A percentile compares a stretch with the other conserved stretches of the same genome.
Evolutionary conservation across 805 yeast genomes (phyloP).

Genomic region (Candida ulmi): DNA sequence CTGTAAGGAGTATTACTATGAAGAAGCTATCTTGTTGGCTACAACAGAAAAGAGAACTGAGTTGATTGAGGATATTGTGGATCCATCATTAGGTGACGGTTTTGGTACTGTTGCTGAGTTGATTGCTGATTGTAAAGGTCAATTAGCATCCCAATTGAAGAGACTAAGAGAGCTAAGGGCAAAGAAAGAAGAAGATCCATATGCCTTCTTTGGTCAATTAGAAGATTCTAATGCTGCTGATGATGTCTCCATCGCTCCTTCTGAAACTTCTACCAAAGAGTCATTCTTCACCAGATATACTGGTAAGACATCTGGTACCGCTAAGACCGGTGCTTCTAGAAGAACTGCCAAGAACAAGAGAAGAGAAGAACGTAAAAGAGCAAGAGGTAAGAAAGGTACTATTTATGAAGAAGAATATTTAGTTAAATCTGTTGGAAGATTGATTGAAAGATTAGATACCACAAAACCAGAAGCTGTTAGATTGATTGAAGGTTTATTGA

Average conservation of each 20-base stretch:
- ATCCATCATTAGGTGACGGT: slow-evolving; percentile 76
- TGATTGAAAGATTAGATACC: slow-evolving; percentile 72
- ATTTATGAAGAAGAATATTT: slow-evolving; percentile 96
- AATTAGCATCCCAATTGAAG: slow-evolving; percentile 72
- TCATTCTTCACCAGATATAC: slow-evolving; percentile 95
- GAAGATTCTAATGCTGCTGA: slow-evolving; percentile 73
- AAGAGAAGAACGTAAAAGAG: slow-evolving; percentile 92
- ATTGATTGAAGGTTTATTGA: slow-evolving; percentile 68
- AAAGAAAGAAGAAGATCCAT: slow-evolving; percentile 81
- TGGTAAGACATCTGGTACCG: slow-evolving; percentile 93
- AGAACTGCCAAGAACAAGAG: slow-evolving; percentile 87
- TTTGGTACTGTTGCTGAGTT: slow-evolving; percentile 85
- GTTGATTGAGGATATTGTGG: slow-evolving; percentile 54
- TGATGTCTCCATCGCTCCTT: slow-evolving; percentile 89
- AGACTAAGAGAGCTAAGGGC: slow-evolving; percentile 80
- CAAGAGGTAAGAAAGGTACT: slow-evolving; percentile 96
- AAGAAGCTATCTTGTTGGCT: slow-evolving; percentile 69
- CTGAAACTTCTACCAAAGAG: slow-evolving; percentile 88
- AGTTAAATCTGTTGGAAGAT: slow-evolving; percentile 80
- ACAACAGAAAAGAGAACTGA: slow-evolving; percentile 35
- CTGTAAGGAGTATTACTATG: slow-evolving; percentile 72
- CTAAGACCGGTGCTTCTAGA: slow-evolving; percentile 93
- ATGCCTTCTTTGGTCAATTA: slow-evolving; percentile 69
- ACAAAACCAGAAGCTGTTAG: slow-evolving; percentile 70
- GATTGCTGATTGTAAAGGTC: slow-evolving; percentile 88